Conservation (phyloP, 2,329 filamentous ascomycete genomes). For the Nemania abortiva region DNA sequence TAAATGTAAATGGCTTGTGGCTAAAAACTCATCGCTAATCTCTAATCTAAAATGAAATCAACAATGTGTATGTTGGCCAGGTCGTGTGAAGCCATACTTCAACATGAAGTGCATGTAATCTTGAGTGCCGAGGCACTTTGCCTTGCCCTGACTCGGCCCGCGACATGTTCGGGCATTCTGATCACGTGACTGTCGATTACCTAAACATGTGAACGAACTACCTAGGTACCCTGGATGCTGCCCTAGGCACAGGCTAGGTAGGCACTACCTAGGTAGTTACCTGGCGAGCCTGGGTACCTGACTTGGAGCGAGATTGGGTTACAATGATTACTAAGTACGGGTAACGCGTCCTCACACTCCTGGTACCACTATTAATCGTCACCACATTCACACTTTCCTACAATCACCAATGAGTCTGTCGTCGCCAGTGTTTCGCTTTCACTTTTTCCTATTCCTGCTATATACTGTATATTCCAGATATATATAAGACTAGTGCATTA, state of each 20-base stretch:
- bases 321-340: too few species aligned
- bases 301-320: too few species aligned
- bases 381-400: neutral
- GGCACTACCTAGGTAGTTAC: neutral
- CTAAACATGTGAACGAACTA: neutral
- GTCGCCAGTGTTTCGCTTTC: neutral
- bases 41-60: neutral
- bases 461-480: constrained; percentile 15
- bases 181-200: neutral
- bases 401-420: neutral
- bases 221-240: neutral
- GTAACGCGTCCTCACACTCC: too few species aligned
- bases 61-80: neutral
- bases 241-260: too few species aligned
- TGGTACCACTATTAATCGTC: neutral
- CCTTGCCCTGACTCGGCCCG: neutral
- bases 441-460: constrained; percentile 17
- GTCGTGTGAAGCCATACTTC: neutral
- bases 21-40: neutral
- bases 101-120: neutral
- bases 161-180: neutral
- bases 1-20: neutral
- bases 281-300: too few species aligned
- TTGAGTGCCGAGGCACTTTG: constrained; percentile 1
- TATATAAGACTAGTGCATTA: neutral